A percentile compares a stretch with the other conserved stretches of the same genome.
Evolutionary conservation across 345 rosid species (phyloP).

Genomic region (Lepidium didymum): DNA sequence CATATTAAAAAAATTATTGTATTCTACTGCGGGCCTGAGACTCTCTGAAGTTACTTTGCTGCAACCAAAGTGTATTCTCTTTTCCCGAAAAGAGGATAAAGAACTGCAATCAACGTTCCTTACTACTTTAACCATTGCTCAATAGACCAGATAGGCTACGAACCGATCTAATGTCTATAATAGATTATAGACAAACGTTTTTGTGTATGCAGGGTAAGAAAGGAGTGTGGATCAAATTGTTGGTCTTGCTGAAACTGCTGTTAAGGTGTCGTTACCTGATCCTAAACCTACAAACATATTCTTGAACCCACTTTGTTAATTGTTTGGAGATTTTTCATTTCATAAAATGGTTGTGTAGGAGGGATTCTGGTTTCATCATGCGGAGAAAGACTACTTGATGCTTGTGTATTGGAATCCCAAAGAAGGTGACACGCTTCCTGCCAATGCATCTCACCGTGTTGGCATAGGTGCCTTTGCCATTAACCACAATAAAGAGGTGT

Average conservation of each 20-base stretch:
- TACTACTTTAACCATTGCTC: background rate
- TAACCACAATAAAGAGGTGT: slow-evolving; percentile 72
- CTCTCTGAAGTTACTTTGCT: background rate
- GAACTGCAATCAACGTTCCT: slow-evolving; percentile 1
- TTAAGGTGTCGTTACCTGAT: slow-evolving; percentile 42
- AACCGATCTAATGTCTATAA: background rate
- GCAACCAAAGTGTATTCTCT: background rate
- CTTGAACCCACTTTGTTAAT: background rate
- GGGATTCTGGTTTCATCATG: slow-evolving; percentile 93
- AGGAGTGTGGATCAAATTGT: slow-evolving; percentile 87
- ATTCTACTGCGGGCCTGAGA: slow-evolving; percentile 8
- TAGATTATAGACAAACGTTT: background rate
- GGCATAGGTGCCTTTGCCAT: slow-evolving; percentile 70
- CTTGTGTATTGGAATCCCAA: slow-evolving; percentile 78
- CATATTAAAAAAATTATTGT: background rate
- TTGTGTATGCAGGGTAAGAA: slow-evolving; percentile 55
- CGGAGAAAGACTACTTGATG: slow-evolving; percentile 77
- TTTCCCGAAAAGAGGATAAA: background rate
- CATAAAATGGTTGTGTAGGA: slow-evolving; percentile 39
- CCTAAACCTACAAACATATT: background rate
- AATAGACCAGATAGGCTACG: background rate
- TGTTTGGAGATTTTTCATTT: background rate
- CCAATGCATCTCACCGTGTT: slow-evolving; percentile 85
- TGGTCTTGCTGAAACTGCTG: slow-evolving; percentile 67
- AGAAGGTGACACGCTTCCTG: slow-evolving; percentile 55